Base-by-base conservation (phyloP, 2,329 filamentous ascomycete genomes). In the Penicillium expansum region DNA sequence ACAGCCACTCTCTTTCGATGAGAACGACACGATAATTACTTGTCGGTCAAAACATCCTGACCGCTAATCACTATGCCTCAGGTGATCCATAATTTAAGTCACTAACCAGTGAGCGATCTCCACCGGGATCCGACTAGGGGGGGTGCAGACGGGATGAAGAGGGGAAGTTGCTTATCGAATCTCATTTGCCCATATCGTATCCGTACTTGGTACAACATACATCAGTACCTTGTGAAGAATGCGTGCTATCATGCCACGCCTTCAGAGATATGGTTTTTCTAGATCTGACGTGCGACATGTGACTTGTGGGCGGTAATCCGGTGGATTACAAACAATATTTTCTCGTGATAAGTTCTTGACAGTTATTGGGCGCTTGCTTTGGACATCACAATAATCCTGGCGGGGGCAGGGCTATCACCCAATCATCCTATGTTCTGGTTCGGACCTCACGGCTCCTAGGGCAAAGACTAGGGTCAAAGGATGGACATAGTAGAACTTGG, bases 141-240 rank as follows among this genome's bases (percentile, higher is more conserved):
- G 47, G 57, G 52, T 45, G 57, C 54, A 59, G 57, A 54, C 52
- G 54, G 48, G 49, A 56, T 39, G 45, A 52, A 41, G 45, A 55
- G 52, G 50, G 42, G 50, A 4, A 18, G 33, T 22, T 29, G 13
- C 6, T 43, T 38, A 50, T 33, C 29, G 10, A 49, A 24, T 22
- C 20, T 9, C n/a, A 33, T 52, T 33, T 42, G 32, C 41, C 24
- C 13, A 38, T 2, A 16, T 47, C 33, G 14, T 47, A 16, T 29
- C 10, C 18, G 5, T 30, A 22, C 43, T 32, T 9, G 13, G n/a
- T 47, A 20, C 20, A 33, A 9, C 22, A 33, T 47, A 20, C 20
- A 33, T 16, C 22, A 33, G 13, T 29, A 43, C 16, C n/a, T n/a
- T 24, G 20, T 35, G 44, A 48, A 30, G 32, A 20, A 37, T 20